These are phyloP conservation scores for Aureobasidium sp. DNA, from an alignment of 2,329 filamentous ascomycete genomes.

Conservation along the genomic window DNA sequence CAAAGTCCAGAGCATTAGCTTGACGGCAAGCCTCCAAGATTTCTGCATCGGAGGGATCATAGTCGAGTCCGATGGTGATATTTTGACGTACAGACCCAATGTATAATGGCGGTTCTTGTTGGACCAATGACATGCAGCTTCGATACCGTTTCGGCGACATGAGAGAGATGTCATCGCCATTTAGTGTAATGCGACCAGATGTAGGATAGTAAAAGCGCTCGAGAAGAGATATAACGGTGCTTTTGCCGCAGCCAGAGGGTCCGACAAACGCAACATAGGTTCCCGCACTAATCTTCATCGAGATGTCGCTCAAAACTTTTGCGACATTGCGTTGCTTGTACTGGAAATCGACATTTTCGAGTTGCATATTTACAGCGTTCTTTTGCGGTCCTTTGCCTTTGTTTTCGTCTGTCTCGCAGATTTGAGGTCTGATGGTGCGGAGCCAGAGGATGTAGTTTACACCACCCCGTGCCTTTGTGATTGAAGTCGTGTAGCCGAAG, in stretches of 20 bases:
- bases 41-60: constrained; percentile 33
- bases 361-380: constrained; percentile 19
- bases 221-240: constrained; percentile 39
- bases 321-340: constrained; percentile 25
- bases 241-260: constrained; percentile 43
- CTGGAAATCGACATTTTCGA: constrained; percentile 25
- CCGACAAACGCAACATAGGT: constrained; percentile 43
- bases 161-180: constrained; percentile 52
- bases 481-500: constrained; percentile 50
- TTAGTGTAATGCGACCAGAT: constrained; percentile 37
- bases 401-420: constrained; percentile 25
- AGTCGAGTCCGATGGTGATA: constrained; percentile 39
- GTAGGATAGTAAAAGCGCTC: constrained; percentile 42
- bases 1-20: constrained; percentile 49
- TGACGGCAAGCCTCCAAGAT: constrained; percentile 43
- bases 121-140: constrained; percentile 60
- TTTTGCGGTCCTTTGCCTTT: constrained; percentile 23
- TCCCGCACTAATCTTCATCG: constrained; percentile 28
- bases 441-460: constrained; percentile 43
- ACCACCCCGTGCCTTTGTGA: constrained; percentile 30
- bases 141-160: constrained; percentile 59
- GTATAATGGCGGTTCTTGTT: constrained; percentile 68
- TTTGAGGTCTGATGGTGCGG: constrained; percentile 31
- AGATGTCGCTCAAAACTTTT: constrained; percentile 25
- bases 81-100: constrained; percentile 61